Evolutionary conservation across 768 basidiomycete genomes (phyloP), one percentile per base, ranked within the genome.

Genomic region (Mycena chlorophos): DNA sequence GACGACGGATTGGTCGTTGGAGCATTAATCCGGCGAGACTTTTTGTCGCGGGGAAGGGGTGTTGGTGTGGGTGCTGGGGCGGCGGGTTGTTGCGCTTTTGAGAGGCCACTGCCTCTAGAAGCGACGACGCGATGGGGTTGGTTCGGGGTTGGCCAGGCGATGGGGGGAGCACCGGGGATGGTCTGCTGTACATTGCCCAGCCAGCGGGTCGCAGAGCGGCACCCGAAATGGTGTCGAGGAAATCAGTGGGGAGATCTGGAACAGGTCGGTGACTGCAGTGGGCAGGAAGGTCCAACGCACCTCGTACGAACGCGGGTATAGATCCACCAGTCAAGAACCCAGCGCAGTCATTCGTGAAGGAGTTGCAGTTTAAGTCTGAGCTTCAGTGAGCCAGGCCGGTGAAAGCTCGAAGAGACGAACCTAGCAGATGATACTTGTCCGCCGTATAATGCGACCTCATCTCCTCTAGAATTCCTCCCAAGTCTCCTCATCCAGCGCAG

Each of bases 291-390:
- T 23, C 40, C n/a, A 30, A 67, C 76, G 52, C 61, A 87, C 94
- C 88, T 72, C 83, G 89, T 59, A 98, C 91, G 71, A 85, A 93
- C 2, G 77, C 60, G 3, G 94, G 94, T 51, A 97, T 90, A 16
- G 84, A 83, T 3, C 78, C 78, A 26, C 94, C 93, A 0, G 91
- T 96, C 46, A 98, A 71, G 66, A 97, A 94, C 2, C 89, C 93
- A 30, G 93, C 73, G 55, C 85, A 85, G 60, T 96, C 93, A 56
- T 88, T 91, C 2, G 93, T 94, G 62, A 98, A 98, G 2, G 91
- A 89, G 69, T 98, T 98, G 71, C 94, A 97, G 65, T 97, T 97
- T 62, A 95, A 95, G 40, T 96, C 92, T 88, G 59, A 13, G 4
- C 13, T 3, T 8, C 40, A 49, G 26, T 10, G 25, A 50, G 17